These are phyloP conservation scores for Solidago caesia DNA, from an alignment of 129 eudicot species.

Conservation along the genomic window DNA sequence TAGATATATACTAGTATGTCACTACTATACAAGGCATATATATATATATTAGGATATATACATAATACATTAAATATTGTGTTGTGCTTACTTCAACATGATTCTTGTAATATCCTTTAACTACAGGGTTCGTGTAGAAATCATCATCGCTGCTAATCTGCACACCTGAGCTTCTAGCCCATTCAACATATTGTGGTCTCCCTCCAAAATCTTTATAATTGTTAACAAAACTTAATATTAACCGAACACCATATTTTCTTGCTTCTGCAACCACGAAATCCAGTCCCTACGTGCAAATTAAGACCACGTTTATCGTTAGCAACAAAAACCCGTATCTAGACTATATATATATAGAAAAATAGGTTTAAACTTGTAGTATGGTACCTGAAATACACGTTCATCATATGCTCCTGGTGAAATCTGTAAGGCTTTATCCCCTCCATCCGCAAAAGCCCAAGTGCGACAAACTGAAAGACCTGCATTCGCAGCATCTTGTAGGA, in stretches of 20 bases:
- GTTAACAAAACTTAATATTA: constrained; percentile 70
- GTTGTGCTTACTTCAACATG: constrained; percentile 45
- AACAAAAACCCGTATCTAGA: not conserved
- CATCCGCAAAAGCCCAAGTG: constrained; percentile 93
- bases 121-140: constrained; percentile 50
- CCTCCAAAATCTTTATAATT: constrained; percentile 82
- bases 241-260: constrained; percentile 47
- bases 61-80: not conserved
- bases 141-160: constrained; percentile 42
- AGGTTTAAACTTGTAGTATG: no score
- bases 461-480: constrained; percentile 79
- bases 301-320: not conserved
- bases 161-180: constrained; percentile 67
- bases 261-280: constrained; percentile 80
- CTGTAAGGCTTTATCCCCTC: constrained; percentile 68
- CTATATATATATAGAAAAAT: not conserved
- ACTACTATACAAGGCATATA: not conserved
- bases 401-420: constrained; percentile 73
- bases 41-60: not conserved
- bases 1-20: not conserved
- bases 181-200: constrained; percentile 57
- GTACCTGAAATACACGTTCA: constrained; percentile 80
- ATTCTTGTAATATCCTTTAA: constrained; percentile 55
- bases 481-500: constrained; percentile 55
- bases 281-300: constrained; percentile 43